Evolutionary conservation across 495 filamentous ascomycete species (phyloP).

Genomic region (Hypomontagnella submonticulosa): DNA sequence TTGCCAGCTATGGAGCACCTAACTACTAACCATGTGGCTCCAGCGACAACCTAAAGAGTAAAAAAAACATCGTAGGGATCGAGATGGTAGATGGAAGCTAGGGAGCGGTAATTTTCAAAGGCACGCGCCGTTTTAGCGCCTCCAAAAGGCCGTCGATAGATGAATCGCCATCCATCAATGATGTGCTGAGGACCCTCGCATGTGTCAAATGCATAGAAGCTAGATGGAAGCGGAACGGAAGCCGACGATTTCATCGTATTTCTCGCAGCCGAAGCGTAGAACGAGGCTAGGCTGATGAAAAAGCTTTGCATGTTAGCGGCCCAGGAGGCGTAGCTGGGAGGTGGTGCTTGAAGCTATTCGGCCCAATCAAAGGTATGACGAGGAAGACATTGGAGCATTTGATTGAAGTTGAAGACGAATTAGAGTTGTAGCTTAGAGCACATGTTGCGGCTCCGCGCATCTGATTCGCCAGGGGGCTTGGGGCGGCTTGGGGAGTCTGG

Average conservation of each 20-base stretch:
- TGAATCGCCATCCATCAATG: slow-evolving; percentile 3
- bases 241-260: slow-evolving; percentile 10
- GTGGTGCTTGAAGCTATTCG: slow-evolving; percentile 5
- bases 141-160: slow-evolving; percentile 17
- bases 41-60: not conserved
- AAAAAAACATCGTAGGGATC: slow-evolving; percentile 18
- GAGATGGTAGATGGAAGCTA: slow-evolving; percentile 28
- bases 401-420: slow-evolving; percentile 39
- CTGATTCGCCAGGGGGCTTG: slow-evolving; percentile 31
- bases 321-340: slow-evolving; percentile 20
- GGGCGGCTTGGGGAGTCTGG: not conserved
- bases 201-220: slow-evolving; percentile 31
- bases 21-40: not conserved
- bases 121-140: slow-evolving; percentile 12
- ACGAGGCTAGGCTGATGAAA: slow-evolving; percentile 36
- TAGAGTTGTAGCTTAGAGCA: slow-evolving; percentile 42
- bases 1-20: slow-evolving; percentile 22
- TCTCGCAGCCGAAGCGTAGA: not conserved
- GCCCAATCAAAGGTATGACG: slow-evolving; percentile 7
- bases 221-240: slow-evolving; percentile 38
- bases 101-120: slow-evolving; percentile 11
- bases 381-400: not conserved
- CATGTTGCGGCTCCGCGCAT: slow-evolving; percentile 39
- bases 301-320: slow-evolving; percentile 19
- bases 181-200: not conserved